phyloP scores from a whole-genome alignment of 495 filamentous ascomycete genomes.

The Saxophila tyrrhenica region DNA sequence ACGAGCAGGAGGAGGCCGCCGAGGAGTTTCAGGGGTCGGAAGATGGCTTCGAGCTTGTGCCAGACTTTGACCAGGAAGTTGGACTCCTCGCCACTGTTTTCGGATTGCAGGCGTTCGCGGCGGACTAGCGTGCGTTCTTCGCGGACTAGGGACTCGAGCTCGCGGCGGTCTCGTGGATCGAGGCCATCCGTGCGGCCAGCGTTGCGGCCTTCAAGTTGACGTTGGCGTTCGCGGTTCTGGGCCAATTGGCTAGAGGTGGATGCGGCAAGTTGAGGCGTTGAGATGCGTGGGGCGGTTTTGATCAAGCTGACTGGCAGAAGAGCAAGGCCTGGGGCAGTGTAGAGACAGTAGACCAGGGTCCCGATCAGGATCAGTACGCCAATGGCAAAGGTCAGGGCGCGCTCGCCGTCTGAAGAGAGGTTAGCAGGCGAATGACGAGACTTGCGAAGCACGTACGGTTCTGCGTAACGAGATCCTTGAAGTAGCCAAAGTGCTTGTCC shows the following conservation, averaged over 20 bases:
- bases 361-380: conserved; percentile 79
- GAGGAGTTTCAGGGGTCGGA: conserved; percentile 75
- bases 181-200: conserved; percentile 62
- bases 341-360: conserved; percentile 71
- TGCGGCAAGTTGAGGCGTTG: conserved; percentile 59
- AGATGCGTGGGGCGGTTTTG: conserved; percentile 75
- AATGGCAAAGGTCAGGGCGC: conserved; percentile 76
- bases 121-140: conserved; percentile 88
- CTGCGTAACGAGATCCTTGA: conserved; percentile 69
- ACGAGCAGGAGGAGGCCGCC: conserved; percentile 68
- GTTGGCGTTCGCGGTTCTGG: conserved; percentile 78
- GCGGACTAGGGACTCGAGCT: conserved; percentile 73
- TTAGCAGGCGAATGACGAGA: conserved; percentile 12
- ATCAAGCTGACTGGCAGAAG: conserved; percentile 81
- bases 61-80: conserved; percentile 58
- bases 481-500: conserved; percentile 73
- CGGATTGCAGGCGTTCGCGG: conserved; percentile 73
- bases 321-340: conserved; percentile 81
- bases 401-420: conserved; percentile 58
- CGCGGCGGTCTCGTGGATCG: conserved; percentile 71
- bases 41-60: conserved; percentile 64
- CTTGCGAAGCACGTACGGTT: conserved; percentile 49
- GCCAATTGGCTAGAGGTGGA: conserved; percentile 71
- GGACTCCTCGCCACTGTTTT: conserved; percentile 61
- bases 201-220: conserved; percentile 79